Evolutionary conservation across 164 flowering plant genomes (phyloP), one percentile per base, ranked within the genome.

Genomic region (Houttuynia cordata): DNA sequence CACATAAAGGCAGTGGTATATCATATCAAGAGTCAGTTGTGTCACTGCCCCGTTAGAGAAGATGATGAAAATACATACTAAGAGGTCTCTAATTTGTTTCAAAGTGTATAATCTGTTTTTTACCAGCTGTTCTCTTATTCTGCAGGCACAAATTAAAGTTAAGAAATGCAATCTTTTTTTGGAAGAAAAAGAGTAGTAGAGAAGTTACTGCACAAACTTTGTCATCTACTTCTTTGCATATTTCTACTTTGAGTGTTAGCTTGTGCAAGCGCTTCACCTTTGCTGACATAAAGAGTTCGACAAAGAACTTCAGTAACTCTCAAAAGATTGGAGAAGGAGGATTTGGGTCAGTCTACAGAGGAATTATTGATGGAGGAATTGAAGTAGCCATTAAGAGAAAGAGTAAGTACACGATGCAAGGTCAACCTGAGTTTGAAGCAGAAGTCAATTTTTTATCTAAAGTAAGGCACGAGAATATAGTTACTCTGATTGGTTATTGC

Each of bases 301-400:
- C 97, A 0, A 86, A 87, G 53, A 91, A 93, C 12, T 91, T 91
- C 76, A 86, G 88, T 67, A 94, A 88, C 65, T 88, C 86, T 70
- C 88, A 81, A 63, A 96, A 85, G 77, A 81, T 91, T 24, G 97
- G 96, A 2, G 64, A 96, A 59, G 97, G 96, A 68, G 85, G 88
- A 67, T 86, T 82, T 62, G 96, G 97, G n/a, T 83, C 85, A 64
- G 97, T 91, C 20, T 91, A 91, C 76, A 84, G 81, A 71, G 97
- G 94, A n/a, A 68, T 81, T 0, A 73, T 91, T 4, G 58, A 86
- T 6, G 92, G 86, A 52, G 97, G 97, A 49, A 58, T 70, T 62
- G 90, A 83, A 51, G 96, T 91, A 23, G 97, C 97, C 1, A 91
- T 91, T 10, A 91, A 91, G 67, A 78, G 96, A 62, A 0, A 87